Evolutionary conservation across 345 rosid species (phyloP).

Genomic region (Salix suchowensis): DNA sequence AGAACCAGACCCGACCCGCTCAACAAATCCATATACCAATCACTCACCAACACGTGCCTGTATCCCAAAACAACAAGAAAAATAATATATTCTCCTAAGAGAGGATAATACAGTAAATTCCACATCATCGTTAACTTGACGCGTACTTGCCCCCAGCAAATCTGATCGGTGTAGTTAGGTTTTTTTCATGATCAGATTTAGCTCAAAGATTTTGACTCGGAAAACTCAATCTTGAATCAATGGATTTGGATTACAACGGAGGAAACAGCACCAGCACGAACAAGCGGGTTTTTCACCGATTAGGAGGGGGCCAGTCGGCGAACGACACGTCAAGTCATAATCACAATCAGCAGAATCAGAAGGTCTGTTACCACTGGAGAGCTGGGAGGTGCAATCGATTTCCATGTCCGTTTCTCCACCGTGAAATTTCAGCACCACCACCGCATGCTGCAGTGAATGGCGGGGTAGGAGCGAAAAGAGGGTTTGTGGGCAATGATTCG

Average conservation of each 20-base stretch:
- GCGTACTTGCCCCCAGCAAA: neutral
- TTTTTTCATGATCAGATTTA: constrained; percentile 18
- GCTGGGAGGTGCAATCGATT: constrained; percentile 71
- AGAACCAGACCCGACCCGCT: no score
- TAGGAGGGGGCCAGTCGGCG: constrained; percentile 44
- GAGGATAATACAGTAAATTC: neutral
- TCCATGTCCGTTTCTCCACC: constrained; percentile 70
- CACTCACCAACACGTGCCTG: neutral
- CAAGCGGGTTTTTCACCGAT: constrained; percentile 61
- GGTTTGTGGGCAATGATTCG: constrained; percentile 40
- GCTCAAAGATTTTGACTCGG: neutral
- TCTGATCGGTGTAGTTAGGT: neutral
- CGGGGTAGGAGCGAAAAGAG: constrained; percentile 46
- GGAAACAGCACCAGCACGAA: constrained; percentile 50
- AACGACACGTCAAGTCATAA: constrained; percentile 8
- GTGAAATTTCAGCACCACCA: constrained; percentile 60
- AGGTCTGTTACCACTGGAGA: constrained; percentile 83
- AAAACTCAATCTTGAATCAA: constrained; percentile 6
- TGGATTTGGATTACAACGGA: constrained; percentile 71
- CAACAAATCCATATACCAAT: no score
- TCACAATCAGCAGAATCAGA: constrained; percentile 27
- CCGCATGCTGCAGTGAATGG: constrained; percentile 24
- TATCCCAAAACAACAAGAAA: neutral
- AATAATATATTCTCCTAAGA: neutral
- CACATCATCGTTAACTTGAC: neutral